Evolutionary conservation across 805 yeast genomes (phyloP).

Genomic region (Candida incommunis): DNA sequence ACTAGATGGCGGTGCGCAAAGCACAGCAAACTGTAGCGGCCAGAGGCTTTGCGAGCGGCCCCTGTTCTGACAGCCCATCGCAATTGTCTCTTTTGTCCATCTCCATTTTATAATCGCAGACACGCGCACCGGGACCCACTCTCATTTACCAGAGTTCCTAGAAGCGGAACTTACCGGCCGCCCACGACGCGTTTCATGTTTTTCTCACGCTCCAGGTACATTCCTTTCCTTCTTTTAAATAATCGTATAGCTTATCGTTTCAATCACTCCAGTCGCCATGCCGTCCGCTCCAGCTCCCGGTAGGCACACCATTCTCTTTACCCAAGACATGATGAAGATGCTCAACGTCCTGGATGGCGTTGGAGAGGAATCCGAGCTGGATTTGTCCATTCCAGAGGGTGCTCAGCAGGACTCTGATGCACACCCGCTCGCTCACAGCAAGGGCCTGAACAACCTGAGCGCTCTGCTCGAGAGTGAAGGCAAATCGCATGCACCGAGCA

Average conservation of each 20-base stretch:
- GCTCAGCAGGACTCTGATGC: background rate
- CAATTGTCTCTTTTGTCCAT: no score
- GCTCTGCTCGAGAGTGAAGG: no score
- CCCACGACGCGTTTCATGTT: background rate
- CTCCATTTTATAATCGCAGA: no score
- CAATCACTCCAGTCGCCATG: background rate
- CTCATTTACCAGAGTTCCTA: no score
- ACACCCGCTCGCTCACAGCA: background rate
- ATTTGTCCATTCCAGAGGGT: background rate
- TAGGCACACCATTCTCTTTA: background rate
- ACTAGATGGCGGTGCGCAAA: no score
- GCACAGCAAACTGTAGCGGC: no score
- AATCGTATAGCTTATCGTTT: background rate
- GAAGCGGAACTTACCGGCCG: slow-evolving; percentile 1
- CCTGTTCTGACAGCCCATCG: no score
- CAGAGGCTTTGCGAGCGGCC: no score
- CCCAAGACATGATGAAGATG: slow-evolving; percentile 1
- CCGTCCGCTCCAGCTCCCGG: background rate
- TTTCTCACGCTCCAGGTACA: background rate
- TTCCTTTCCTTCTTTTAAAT: background rate
- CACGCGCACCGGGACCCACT: background rate
- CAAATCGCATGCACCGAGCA: no score
- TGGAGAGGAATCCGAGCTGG: background rate
- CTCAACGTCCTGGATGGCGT: slow-evolving; percentile 1
- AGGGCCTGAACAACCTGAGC: background rate